phyloP scores from a whole-genome alignment of 225 moss, liverwort and hornwort genomes.

The Neckera pumila region DNA sequence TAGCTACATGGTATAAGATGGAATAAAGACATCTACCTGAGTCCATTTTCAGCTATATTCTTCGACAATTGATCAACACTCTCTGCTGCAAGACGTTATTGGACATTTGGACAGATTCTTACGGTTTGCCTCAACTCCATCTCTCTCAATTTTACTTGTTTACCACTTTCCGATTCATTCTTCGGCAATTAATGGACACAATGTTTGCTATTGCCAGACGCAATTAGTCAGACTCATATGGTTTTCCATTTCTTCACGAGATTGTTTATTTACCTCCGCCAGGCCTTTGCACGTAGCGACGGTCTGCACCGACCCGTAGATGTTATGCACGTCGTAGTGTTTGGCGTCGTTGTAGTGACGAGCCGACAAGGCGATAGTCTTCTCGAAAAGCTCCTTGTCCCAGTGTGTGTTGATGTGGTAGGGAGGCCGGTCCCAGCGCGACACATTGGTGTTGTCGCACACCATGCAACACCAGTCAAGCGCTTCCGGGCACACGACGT shows the following conservation, averaged over 20 bases:
- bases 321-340: slow-evolving; percentile 77
- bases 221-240: neutral
- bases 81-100: neutral
- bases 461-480: slow-evolving; percentile 56
- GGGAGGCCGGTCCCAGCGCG: slow-evolving; percentile 62
- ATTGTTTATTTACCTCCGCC: slow-evolving; percentile 3
- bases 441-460: slow-evolving; percentile 46
- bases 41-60: neutral
- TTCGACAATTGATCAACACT: neutral
- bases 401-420: slow-evolving; percentile 35
- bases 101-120: neutral
- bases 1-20: neutral
- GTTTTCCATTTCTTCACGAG: neutral
- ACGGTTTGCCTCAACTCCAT: neutral
- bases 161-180: neutral
- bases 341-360: slow-evolving; percentile 46
- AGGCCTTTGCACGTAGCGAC: slow-evolving; percentile 37
- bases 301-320: slow-evolving; percentile 58
- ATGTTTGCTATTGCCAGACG: neutral
- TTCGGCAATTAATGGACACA: neutral
- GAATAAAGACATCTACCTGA: neutral
- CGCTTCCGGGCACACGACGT: slow-evolving; percentile 34
- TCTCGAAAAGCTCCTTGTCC: slow-evolving; percentile 20
- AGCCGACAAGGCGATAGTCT: slow-evolving; percentile 49
- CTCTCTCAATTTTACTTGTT: neutral